Conservation (phyloP, 2,329 filamentous ascomycete species). For the Cladophialophora chaetospira region DNA sequence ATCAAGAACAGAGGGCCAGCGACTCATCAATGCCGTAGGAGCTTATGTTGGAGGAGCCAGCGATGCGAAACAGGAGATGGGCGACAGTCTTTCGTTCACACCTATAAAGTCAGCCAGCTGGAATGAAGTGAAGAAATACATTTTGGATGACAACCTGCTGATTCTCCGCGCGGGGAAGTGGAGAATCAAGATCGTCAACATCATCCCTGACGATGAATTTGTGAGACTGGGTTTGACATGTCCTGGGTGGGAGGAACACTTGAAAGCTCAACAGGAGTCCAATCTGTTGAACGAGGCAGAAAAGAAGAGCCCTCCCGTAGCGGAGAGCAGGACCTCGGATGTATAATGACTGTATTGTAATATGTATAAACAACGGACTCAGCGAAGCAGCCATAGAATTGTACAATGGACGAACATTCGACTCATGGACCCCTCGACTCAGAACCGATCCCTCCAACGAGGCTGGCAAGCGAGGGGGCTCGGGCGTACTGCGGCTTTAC, state of each 20-base stretch:
- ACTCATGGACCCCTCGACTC: no score
- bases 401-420: no score
- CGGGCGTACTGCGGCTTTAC: neutral
- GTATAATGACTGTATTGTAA: no score
- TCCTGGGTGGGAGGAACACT: slow-evolving; percentile 53
- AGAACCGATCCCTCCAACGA: no score
- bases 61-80: slow-evolving; percentile 44
- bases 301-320: no score
- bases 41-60: slow-evolving; percentile 52
- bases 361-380: no score
- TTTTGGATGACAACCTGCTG: slow-evolving; percentile 55
- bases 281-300: no score
- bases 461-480: neutral
- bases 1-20: slow-evolving; percentile 55
- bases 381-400: no score
- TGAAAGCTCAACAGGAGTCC: no score
- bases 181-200: slow-evolving; percentile 59
- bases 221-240: slow-evolving; percentile 48
- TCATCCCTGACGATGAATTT: slow-evolving; percentile 58
- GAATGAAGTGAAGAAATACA: slow-evolving; percentile 49
- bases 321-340: no score
- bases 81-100: slow-evolving; percentile 51
- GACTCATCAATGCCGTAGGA: slow-evolving; percentile 52
- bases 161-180: slow-evolving; percentile 62
- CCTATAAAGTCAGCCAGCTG: slow-evolving; percentile 43